phyloP scores from a whole-genome alignment of 2,329 filamentous ascomycete genomes.

The Drechslerella coelobrocha region DNA sequence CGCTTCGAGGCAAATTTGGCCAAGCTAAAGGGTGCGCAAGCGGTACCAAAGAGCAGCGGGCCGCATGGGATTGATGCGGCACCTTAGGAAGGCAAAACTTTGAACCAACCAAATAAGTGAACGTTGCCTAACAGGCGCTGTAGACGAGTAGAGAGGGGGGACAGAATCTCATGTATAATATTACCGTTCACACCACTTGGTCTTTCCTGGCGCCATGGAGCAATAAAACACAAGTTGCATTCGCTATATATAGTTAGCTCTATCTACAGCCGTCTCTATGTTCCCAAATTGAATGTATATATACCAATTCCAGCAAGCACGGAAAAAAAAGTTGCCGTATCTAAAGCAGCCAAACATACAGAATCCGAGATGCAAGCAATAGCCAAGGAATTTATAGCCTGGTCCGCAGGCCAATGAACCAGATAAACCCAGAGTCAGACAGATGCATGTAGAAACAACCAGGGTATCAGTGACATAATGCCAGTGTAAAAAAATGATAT shows the following conservation, averaged over 20 bases:
- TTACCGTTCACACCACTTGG: background rate
- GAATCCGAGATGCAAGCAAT: no score
- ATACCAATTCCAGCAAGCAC: no score
- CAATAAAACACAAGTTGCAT: background rate
- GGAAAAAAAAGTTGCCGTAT: no score
- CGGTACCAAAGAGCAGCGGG: conserved; percentile 32
- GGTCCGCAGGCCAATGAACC: no score
- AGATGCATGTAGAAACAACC: background rate
- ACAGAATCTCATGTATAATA: background rate
- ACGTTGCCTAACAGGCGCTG: no score
- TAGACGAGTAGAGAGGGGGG: no score
- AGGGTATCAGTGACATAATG: background rate
- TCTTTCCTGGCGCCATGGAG: no score
- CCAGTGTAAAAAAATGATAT: background rate
- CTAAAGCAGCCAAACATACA: no score
- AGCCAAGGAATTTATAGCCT: no score
- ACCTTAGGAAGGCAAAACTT: conserved; percentile 1
- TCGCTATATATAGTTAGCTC: background rate
- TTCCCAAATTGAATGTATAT: background rate
- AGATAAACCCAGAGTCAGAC: no score
- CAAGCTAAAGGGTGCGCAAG: conserved; percentile 62
- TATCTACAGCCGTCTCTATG: background rate
- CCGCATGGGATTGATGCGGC: conserved; percentile 40
- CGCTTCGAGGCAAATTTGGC: conserved; percentile 88
- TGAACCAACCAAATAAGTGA: no score